Percentiles rank a stretch among this genome's conserved stretches.
These are phyloP conservation scores for Potentilla sterilis DNA, from an alignment of 306 rosid species.

Conservation along the genomic window DNA sequence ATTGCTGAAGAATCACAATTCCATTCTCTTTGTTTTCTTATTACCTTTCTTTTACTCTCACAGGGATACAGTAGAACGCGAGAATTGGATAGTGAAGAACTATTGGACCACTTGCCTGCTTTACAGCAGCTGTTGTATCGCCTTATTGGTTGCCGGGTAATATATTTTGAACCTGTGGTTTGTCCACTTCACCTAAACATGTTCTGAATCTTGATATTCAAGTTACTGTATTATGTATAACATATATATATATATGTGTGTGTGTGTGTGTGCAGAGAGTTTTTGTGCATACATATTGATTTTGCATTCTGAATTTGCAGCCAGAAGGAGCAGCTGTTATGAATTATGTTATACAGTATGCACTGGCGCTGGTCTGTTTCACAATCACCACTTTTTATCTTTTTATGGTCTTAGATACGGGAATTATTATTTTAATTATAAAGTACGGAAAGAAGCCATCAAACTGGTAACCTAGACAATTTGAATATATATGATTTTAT, in stretches of 20 bases:
- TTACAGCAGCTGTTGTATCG: constrained; percentile 88
- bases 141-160: constrained; percentile 91
- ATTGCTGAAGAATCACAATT: background rate
- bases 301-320: constrained; percentile 51
- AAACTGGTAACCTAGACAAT: background rate
- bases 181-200: background rate
- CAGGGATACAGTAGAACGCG: constrained; percentile 96
- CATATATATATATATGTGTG: too few relatives aligned
- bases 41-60: constrained; percentile 18
- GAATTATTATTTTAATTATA: background rate
- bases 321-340: constrained; percentile 92
- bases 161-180: constrained; percentile 8
- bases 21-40: background rate
- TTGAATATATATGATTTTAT: background rate
- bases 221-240: background rate
- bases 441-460: background rate
- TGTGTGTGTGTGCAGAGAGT: background rate
- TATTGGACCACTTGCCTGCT: constrained; percentile 95
- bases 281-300: constrained; percentile 9
- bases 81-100: constrained; percentile 88
- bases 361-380: constrained; percentile 85
- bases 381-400: background rate
- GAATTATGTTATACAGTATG: constrained; percentile 95
- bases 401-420: background rate
- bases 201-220: background rate